Conservation (phyloP, 306 rosid genomes). For the Begonia fuchsioides region DNA sequence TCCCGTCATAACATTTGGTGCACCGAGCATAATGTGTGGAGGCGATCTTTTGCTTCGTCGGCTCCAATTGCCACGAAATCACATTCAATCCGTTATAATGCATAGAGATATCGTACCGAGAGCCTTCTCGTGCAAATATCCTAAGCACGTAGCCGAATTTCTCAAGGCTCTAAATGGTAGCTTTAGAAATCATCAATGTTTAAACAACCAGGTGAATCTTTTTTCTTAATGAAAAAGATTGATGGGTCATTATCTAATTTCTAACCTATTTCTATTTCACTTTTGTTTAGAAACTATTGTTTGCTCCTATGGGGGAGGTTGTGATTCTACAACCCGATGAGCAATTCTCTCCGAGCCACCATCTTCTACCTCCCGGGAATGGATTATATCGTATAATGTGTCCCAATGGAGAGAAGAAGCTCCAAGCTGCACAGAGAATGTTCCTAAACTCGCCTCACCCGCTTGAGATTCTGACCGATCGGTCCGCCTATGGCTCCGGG, state of each 20-base stretch:
- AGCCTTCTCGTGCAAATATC: conserved; percentile 91
- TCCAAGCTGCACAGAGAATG: conserved; percentile 42
- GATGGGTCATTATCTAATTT: background rate
- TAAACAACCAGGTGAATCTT: conserved; percentile 50
- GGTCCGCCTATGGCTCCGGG: conserved; percentile 74
- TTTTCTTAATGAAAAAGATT: background rate
- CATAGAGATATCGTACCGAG: conserved; percentile 96
- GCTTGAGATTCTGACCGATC: conserved; percentile 69
- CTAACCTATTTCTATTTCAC: background rate
- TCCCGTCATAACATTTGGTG: conserved; percentile 84
- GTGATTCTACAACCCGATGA: conserved; percentile 85
- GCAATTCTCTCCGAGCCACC: conserved; percentile 71
- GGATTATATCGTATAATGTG: conserved; percentile 58
- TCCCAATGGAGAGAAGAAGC: conserved; percentile 42
- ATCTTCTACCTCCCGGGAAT: conserved; percentile 75
- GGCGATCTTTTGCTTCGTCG: conserved; percentile 61
- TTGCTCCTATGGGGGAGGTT: conserved; percentile 81
- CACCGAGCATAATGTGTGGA: conserved; percentile 92
- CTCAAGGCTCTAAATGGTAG: conserved; percentile 76
- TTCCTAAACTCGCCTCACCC: conserved; percentile 95
- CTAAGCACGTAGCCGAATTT: conserved; percentile 63
- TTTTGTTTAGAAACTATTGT: conserved; percentile 49
- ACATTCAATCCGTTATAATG: conserved; percentile 68
- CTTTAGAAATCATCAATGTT: conserved; percentile 84
- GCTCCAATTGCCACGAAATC: conserved; percentile 59